phyloP scores from a whole-genome alignment of 2,329 filamentous ascomycete species.

The Sarocladium strictum region DNA sequence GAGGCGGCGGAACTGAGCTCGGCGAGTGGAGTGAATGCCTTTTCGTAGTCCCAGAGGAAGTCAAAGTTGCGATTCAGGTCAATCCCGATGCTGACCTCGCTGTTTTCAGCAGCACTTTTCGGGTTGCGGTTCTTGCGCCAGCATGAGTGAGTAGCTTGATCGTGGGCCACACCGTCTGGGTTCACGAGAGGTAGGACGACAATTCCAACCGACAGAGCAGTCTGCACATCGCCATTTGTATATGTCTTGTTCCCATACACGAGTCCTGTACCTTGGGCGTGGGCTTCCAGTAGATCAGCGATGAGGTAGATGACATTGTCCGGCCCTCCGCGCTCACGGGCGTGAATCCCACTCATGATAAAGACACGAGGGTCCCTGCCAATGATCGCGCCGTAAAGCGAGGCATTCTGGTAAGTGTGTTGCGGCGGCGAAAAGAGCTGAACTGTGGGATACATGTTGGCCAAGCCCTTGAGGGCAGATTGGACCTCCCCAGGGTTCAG shows the following conservation, averaged over 20 bases:
- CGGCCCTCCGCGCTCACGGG: constrained; percentile 50
- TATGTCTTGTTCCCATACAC: constrained; percentile 46
- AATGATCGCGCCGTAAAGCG: constrained; percentile 34
- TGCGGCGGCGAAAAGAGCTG: constrained; percentile 35
- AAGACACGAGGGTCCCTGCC: constrained; percentile 43
- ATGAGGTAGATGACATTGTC: constrained; percentile 54
- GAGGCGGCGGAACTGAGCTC: constrained; percentile 30
- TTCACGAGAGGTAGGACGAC: constrained; percentile 48
- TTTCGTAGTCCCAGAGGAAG: constrained; percentile 48
- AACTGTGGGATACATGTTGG: constrained; percentile 29
- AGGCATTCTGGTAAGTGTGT: constrained; percentile 36
- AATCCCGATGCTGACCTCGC: constrained; percentile 32
- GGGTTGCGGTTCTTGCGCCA: constrained; percentile 54
- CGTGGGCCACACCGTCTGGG: constrained; percentile 47
- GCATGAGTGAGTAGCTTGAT: constrained; percentile 42
- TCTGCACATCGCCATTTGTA: constrained; percentile 44
- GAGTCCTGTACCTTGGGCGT: constrained; percentile 41
- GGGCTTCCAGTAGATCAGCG: constrained; percentile 48
- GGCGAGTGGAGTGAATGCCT: constrained; percentile 33
- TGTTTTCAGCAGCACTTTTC: constrained; percentile 24
- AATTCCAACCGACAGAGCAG: constrained; percentile 45
- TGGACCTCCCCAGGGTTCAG: constrained; percentile 39
- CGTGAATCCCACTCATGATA: constrained; percentile 48
- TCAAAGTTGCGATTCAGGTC: constrained; percentile 55
- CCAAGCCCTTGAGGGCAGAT: constrained; percentile 37